A percentile compares a stretch with the other conserved stretches of the same genome.
phyloP scores from a whole-genome alignment of 139 green algal species.

The Astrephomene gubernaculifera region DNA sequence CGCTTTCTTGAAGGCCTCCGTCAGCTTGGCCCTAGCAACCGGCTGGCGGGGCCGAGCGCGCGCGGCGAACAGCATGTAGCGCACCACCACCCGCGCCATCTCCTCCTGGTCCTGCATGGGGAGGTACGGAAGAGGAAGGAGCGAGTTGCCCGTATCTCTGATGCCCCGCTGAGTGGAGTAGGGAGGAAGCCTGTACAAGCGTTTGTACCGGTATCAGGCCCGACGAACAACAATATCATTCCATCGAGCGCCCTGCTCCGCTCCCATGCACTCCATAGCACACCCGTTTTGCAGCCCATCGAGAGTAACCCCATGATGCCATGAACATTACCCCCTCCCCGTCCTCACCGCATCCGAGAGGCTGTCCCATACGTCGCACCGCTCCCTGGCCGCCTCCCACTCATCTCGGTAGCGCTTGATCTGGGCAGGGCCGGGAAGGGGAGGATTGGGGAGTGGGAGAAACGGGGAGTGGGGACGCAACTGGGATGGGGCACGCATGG shows the following conservation, averaged over 20 bases:
- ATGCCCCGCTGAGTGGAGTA: no score
- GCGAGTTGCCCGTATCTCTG: no score
- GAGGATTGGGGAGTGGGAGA: background rate
- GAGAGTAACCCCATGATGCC: no score
- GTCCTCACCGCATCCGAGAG: background rate
- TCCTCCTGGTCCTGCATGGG: conserved; percentile 7
- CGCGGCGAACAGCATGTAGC: background rate
- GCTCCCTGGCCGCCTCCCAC: conserved; percentile 14
- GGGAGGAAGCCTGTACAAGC: no score
- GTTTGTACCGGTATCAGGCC: no score
- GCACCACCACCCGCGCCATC: background rate
- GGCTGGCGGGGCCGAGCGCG: conserved; percentile 14
- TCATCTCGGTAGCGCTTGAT: conserved; percentile 27
- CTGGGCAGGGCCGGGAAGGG: background rate
- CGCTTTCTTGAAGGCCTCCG: background rate
- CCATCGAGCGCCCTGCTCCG: no score
- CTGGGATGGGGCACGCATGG: no score
- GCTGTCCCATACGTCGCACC: background rate
- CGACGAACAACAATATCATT: no score
- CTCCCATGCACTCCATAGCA: no score
- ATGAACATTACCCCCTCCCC: background rate
- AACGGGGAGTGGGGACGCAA: background rate
- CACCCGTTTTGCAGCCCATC: no score
- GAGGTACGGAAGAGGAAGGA: background rate
- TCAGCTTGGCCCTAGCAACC: conserved; percentile 11